Percentiles rank a stretch among this genome's conserved stretches.
Conservation (phyloP, 177 flowering plant species). For the Telopea speciosissima region DNA sequence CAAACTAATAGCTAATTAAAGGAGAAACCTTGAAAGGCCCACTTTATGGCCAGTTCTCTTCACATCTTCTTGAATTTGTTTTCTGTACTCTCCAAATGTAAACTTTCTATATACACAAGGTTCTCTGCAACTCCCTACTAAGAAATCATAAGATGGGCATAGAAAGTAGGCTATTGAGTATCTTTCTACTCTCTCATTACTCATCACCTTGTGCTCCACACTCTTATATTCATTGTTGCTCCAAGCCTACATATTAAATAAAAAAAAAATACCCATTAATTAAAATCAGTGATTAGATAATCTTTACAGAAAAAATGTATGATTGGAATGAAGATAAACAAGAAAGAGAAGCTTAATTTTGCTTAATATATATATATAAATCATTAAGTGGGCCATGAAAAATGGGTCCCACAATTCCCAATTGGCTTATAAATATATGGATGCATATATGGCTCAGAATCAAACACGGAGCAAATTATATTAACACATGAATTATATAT, state of each 20-base stretch:
- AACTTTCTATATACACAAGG: constrained; percentile 57
- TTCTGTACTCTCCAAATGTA: constrained; percentile 63
- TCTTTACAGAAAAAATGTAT: too few species aligned
- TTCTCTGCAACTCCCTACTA: constrained; percentile 45
- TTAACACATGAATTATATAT: background rate
- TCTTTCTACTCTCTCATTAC: constrained; percentile 49
- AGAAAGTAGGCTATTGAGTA: constrained; percentile 71
- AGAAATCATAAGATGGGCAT: constrained; percentile 66
- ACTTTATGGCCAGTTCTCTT: constrained; percentile 52
- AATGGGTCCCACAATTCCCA: background rate
- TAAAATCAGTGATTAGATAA: background rate
- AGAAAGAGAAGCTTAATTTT: too few species aligned
- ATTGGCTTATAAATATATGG: too few species aligned
- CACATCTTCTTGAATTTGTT: constrained; percentile 61
- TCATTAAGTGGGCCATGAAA: background rate
- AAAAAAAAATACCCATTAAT: background rate
- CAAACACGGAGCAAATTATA: background rate
- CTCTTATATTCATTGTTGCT: constrained; percentile 75
- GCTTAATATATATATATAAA: background rate
- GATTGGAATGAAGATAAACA: too few species aligned
- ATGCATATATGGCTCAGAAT: too few species aligned
- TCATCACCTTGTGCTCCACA: constrained; percentile 72
- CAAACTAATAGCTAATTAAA: too few species aligned
- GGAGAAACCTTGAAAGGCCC: constrained; percentile 61
- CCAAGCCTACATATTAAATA: constrained; percentile 83